These are phyloP conservation scores for Chernovozyma aurita DNA, from an alignment of 1,139 yeast genomes.

Conservation along the genomic window DNA sequence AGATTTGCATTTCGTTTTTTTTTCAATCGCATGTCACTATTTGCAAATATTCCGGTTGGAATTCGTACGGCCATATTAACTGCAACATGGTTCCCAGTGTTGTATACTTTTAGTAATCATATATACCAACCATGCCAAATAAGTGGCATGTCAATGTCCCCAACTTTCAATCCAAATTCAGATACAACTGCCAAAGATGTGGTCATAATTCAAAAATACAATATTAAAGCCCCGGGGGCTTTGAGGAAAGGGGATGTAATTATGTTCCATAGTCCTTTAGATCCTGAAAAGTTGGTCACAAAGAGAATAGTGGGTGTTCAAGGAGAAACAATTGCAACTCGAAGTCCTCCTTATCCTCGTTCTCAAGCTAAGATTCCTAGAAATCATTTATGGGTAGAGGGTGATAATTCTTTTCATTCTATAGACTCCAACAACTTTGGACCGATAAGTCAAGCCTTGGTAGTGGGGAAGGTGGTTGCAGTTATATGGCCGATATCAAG, in stretches of 20 bases:
- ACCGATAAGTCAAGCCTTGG: constrained; percentile 74
- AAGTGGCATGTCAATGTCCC: constrained; percentile 87
- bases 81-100: constrained; percentile 74
- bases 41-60: constrained; percentile 8
- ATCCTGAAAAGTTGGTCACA: constrained; percentile 69
- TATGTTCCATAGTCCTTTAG: constrained; percentile 69
- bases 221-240: constrained; percentile 42
- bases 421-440: constrained; percentile 84
- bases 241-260: constrained; percentile 67
- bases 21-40: constrained; percentile 2
- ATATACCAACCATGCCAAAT: constrained; percentile 70
- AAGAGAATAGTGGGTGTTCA: constrained; percentile 74
- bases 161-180: constrained; percentile 72
- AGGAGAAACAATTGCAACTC: constrained; percentile 62
- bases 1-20: no score
- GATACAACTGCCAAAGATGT: constrained; percentile 54
- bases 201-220: constrained; percentile 67
- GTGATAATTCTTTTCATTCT: constrained; percentile 81
- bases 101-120: constrained; percentile 64
- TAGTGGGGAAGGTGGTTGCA: constrained; percentile 64
- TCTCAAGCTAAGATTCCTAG: constrained; percentile 59
- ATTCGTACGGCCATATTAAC: constrained; percentile 25
- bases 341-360: constrained; percentile 61
- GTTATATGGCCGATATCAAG: constrained; percentile 69
- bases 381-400: constrained; percentile 91